A percentile compares a stretch with the other conserved stretches of the same genome.
These are phyloP conservation scores for Trypethelium eluteriae DNA, from an alignment of 495 filamentous ascomycete species.

Conservation along the genomic window DNA sequence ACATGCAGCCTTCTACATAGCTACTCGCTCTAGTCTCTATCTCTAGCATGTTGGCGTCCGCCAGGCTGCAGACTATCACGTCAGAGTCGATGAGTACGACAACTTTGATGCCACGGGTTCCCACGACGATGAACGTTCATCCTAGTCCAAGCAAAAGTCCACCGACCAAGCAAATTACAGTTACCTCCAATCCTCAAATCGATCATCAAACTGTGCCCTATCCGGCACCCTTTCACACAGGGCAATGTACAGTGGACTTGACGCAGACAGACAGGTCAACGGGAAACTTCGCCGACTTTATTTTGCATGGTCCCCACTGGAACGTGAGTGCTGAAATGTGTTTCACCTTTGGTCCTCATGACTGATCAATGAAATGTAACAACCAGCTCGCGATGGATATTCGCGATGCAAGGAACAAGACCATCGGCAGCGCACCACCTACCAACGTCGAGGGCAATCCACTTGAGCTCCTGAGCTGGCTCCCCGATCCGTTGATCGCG, in stretches of 20 bases:
- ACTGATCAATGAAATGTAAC: background rate
- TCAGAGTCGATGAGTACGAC: too few species aligned
- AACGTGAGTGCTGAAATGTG: background rate
- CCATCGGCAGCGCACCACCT: background rate
- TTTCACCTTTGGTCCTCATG: background rate
- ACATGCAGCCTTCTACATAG: background rate
- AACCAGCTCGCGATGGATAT: background rate
- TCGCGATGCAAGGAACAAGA: background rate
- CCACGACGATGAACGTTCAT: background rate
- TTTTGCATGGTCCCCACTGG: background rate
- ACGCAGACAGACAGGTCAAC: background rate
- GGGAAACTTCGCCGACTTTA: background rate
- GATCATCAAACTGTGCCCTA: background rate
- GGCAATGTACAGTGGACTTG: background rate
- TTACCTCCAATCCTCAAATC: background rate
- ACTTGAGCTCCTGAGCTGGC: constrained; percentile 2
- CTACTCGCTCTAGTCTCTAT: background rate
- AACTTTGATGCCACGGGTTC: background rate
- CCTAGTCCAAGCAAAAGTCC: background rate
- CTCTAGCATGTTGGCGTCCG: background rate
- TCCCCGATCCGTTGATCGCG: background rate
- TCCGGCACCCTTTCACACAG: background rate
- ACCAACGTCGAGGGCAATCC: background rate
- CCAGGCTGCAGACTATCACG: background rate
- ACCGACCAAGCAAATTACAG: background rate